These are phyloP conservation scores for Papiliotrema flavescens DNA, from an alignment of 1,284 basidiomycete genomes.

Conservation along the genomic window DNA sequence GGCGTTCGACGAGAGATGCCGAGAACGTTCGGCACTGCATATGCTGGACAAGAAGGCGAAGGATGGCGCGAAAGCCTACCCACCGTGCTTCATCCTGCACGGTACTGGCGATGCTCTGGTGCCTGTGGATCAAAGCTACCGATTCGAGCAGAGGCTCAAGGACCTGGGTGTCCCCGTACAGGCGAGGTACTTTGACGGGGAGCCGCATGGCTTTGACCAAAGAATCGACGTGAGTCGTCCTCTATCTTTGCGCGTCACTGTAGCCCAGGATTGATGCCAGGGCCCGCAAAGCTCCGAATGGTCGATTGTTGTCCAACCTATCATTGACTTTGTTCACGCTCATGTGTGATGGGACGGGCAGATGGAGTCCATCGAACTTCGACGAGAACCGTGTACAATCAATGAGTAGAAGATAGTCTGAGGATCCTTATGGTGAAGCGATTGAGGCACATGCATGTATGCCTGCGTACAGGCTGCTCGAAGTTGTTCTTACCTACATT, in stretches of 20 bases:
- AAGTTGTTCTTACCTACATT: too few species aligned
- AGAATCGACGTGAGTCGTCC: constrained; percentile 19
- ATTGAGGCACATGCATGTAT: too few species aligned
- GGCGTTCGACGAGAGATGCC: constrained; percentile 7
- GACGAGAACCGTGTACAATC: too few species aligned
- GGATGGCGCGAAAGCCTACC: constrained; percentile 12
- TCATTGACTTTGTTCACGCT: background rate
- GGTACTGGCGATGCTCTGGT: constrained; percentile 22
- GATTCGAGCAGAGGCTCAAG: constrained; percentile 15
- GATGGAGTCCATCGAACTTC: too few species aligned
- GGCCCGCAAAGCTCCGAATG: background rate
- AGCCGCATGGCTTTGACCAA: constrained; percentile 24
- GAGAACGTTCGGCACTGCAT: constrained; percentile 11
- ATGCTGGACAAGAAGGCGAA: constrained; percentile 7
- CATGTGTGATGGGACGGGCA: too few species aligned
- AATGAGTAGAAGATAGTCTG: too few species aligned
- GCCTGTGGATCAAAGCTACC: constrained; percentile 15
- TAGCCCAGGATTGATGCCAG: background rate
- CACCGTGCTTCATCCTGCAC: constrained; percentile 28
- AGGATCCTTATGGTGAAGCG: too few species aligned
- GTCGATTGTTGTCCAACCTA: background rate
- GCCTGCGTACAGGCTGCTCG: too few species aligned
- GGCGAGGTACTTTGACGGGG: constrained; percentile 15
- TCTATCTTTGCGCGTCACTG: background rate
- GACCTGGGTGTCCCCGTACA: constrained; percentile 9